These are phyloP conservation scores for Udeniomyces megalosporus DNA, from an alignment of 768 basidiomycete genomes.

Conservation along the genomic window DNA sequence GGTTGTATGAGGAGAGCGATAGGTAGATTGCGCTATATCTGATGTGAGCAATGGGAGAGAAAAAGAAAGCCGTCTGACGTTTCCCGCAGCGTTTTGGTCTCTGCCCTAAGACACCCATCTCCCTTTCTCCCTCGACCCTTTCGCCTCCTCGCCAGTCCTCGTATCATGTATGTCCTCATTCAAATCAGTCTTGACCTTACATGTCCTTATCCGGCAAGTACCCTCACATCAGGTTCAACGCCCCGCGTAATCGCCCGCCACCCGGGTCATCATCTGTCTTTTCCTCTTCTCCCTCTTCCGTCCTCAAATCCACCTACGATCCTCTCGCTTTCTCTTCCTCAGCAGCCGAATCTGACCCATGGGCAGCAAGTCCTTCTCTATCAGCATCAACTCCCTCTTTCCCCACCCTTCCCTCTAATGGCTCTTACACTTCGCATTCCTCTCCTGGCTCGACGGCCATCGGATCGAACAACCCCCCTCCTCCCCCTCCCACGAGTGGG, in stretches of 20 bases:
- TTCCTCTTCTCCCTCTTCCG: background rate
- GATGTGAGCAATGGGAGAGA: too few species aligned
- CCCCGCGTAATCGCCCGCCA: background rate
- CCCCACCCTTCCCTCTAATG: background rate
- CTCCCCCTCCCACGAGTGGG: background rate
- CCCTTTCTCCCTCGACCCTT: too few species aligned
- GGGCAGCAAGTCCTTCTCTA: background rate
- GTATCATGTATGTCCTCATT: too few species aligned
- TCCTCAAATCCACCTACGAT: background rate
- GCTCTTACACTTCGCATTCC: background rate
- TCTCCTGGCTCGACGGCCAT: background rate
- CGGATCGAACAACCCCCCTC: background rate
- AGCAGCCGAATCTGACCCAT: conserved; percentile 4
- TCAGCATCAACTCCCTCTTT: too few species aligned
- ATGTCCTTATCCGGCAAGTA: too few species aligned
- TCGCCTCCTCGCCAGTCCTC: too few species aligned
- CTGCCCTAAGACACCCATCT: too few species aligned
- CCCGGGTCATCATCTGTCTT: background rate
- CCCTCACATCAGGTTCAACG: conserved; percentile 16
- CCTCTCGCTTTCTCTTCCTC: conserved; percentile 4
- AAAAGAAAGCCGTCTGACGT: too few species aligned
- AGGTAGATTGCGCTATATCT: too few species aligned
- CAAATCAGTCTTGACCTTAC: too few species aligned
- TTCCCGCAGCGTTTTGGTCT: too few species aligned
- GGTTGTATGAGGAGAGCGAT: too few species aligned